Evolutionary conservation across 192 early-diverging fungal species (phyloP).

Genomic region (Gryganskiella cystojenkinii): DNA sequence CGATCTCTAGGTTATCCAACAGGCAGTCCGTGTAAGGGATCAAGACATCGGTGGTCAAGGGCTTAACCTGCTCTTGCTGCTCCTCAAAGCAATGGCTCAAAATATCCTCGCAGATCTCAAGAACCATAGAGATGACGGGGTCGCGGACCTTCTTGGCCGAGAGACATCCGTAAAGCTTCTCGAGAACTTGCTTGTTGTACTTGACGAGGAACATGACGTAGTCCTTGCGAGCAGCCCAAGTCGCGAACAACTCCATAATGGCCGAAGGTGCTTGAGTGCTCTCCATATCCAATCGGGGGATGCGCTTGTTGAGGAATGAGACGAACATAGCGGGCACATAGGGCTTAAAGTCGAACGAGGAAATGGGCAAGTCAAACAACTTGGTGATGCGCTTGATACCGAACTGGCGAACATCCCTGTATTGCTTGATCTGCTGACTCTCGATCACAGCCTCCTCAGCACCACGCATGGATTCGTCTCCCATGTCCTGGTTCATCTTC

Average conservation of each 20-base stretch:
- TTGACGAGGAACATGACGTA: slow-evolving; percentile 77
- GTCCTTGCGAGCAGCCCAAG: slow-evolving; percentile 76
- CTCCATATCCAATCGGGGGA: slow-evolving; percentile 79
- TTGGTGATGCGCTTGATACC: slow-evolving; percentile 79
- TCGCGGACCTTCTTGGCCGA: slow-evolving; percentile 84
- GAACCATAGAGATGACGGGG: slow-evolving; percentile 73
- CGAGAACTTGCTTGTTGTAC: slow-evolving; percentile 71
- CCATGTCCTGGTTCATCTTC: slow-evolving; percentile 50
- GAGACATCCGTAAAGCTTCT: slow-evolving; percentile 76
- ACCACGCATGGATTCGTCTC: slow-evolving; percentile 26
- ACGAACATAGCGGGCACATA: slow-evolving; percentile 83
- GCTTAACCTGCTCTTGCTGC: slow-evolving; percentile 52
- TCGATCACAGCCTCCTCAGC: slow-evolving; percentile 37
- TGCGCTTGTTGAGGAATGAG: slow-evolving; percentile 73
- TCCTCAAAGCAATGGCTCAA: slow-evolving; percentile 67
- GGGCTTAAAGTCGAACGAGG: slow-evolving; percentile 76
- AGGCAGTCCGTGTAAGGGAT: slow-evolving; percentile 66
- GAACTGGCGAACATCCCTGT: slow-evolving; percentile 73
- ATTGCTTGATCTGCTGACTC: slow-evolving; percentile 59
- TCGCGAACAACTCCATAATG: slow-evolving; percentile 78
- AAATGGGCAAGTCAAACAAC: slow-evolving; percentile 79
- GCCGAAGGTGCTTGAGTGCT: slow-evolving; percentile 90
- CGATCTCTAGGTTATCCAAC: slow-evolving; percentile 67
- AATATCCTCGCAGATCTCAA: slow-evolving; percentile 80
- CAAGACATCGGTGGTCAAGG: slow-evolving; percentile 59